A percentile compares a stretch with the other conserved stretches of the same genome.
Conservation (phyloP, 805 yeast genomes). For the Barnettozyma sp. region DNA sequence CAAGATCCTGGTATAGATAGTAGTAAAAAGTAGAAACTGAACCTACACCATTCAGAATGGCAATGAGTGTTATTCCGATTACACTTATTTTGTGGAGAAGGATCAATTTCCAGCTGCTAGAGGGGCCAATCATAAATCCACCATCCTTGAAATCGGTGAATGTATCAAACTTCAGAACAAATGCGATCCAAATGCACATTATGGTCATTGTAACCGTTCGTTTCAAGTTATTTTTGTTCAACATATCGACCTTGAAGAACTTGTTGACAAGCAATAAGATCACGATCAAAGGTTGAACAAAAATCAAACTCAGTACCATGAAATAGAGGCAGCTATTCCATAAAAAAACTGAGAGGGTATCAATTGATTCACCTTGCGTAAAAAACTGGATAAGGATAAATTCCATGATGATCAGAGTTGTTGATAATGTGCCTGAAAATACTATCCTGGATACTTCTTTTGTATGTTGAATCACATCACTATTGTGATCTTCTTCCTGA, state of each 20-base stretch:
- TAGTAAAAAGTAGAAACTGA: conserved; percentile 25
- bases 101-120: conserved; percentile 11
- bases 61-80: conserved; percentile 24
- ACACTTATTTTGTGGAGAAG: conserved; percentile 19
- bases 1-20: conserved; percentile 13
- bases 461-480: conserved; percentile 3
- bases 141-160: conserved; percentile 19
- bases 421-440: conserved; percentile 18
- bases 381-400: conserved; percentile 21
- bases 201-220: conserved; percentile 2
- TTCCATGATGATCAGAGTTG: conserved; percentile 18
- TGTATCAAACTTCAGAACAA: conserved; percentile 16
- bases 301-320: conserved; percentile 11
- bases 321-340: conserved; percentile 12
- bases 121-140: conserved; percentile 6
- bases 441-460: conserved; percentile 14
- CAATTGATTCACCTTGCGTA: conserved; percentile 5
- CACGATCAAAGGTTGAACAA: conserved; percentile 19
- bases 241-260: conserved; percentile 11
- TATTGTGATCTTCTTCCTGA: conserved; percentile 3
- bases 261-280: conserved; percentile 16
- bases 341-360: not conserved
- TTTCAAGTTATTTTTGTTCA: conserved; percentile 11
- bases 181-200: conserved; percentile 15
- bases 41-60: conserved; percentile 24